Conservation (phyloP, 2,329 filamentous ascomycete genomes). For the Coniosporium tulheliwenetii region DNA sequence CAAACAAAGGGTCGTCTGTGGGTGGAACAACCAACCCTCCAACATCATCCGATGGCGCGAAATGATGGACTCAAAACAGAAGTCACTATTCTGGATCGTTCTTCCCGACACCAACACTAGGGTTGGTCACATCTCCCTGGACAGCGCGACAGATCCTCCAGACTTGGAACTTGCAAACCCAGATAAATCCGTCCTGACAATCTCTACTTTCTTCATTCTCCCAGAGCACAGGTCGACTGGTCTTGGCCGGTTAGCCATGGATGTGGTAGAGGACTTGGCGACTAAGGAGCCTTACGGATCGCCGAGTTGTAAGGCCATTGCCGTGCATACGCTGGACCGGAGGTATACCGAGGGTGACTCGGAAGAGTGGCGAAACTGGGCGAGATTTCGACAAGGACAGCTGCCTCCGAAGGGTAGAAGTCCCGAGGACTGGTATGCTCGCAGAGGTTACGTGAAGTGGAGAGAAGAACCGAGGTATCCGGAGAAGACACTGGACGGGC, state of each 20-base stretch:
- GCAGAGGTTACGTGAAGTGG: background rate
- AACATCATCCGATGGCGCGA: conserved; percentile 6
- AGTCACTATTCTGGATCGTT: conserved; percentile 8
- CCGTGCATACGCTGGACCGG: conserved; percentile 5
- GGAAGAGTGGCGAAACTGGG: background rate
- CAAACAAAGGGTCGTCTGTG: conserved; percentile 7
- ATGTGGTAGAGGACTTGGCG: conserved; percentile 5
- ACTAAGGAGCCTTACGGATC: conserved; percentile 5
- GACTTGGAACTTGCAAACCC: conserved; percentile 3
- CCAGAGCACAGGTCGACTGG: conserved; percentile 5
- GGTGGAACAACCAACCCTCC: conserved; percentile 4
- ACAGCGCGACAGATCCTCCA: conserved; percentile 4
- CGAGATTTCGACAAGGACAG: background rate
- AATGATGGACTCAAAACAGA: conserved; percentile 2
- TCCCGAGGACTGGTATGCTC: background rate
- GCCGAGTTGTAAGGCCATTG: conserved; percentile 3
- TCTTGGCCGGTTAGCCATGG: conserved; percentile 7
- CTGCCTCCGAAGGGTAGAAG: background rate
- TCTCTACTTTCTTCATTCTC: conserved; percentile 7
- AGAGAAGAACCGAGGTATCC: background rate
- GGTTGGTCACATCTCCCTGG: conserved; percentile 7
- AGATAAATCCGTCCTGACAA: conserved; percentile 4
- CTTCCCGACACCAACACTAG: conserved; percentile 2
- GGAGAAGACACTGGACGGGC: background rate
- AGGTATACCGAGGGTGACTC: conserved; percentile 3